Base-by-base conservation (phyloP, 1,284 basidiomycete species). In the Mycocalia duriaeana region DNA sequence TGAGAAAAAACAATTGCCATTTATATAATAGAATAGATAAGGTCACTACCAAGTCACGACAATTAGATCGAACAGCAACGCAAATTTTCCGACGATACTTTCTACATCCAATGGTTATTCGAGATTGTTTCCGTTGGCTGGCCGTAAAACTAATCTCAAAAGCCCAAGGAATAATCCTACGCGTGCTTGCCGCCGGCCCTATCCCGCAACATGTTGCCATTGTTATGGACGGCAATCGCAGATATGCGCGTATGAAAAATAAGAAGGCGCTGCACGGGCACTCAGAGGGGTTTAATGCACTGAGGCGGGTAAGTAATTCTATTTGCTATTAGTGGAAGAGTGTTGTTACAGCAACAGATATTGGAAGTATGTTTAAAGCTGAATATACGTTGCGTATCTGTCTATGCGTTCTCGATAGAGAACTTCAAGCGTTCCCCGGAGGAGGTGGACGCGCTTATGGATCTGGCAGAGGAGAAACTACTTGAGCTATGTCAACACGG, bases 181-280 rank as follows among this genome's bases (percentile, higher is more conserved):
- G 69, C 45, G 67, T 91, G 20, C 75, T 94, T 31, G 72, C 84
- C 0, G 72, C 85, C 5, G 95, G 94, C 0, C 95, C 96, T 1
- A 76, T 96, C 18, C 96, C 96, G 0, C 68, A 75, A 36, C 96
- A 99, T 72, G 80, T 99, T 36, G 94, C 90, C 2, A 95, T 99
- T 62, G 89, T 97, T 28, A 96, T 99, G 93, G 96, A 99, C 59
- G 96, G 96, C 4, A 99, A 99, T 65, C 75, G 96, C 44, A 77
- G 96, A 4, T 97, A 91, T 63, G 95, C 96, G 0, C 76, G 89
- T n/a, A 72, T 65, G 53, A 72, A 79, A 18, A 79, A 84, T 5
- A 77, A 82, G 61, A 65, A 76, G 25, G 77, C 91, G 7, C 69
- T 73, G 25, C 73, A 90, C 50, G 95, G 96, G 1, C 96, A 99